Evolutionary conservation across 495 filamentous ascomycete genomes (phyloP).

Genomic region (Penicillium pancosmium): DNA sequence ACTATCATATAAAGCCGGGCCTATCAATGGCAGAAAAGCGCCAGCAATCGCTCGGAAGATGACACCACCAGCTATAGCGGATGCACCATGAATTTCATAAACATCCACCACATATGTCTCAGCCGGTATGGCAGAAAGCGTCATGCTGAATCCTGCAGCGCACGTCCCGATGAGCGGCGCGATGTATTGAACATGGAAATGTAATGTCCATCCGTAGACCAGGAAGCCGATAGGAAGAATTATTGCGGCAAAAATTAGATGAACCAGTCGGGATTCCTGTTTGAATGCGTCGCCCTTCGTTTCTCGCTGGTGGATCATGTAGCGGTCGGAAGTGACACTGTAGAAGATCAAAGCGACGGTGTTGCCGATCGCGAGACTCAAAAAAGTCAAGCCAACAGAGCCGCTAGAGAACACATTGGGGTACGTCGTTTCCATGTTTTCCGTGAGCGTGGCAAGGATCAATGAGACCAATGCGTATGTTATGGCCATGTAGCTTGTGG

Average conservation of each 20-base stretch:
- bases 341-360: conserved; percentile 9
- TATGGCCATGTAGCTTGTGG: conserved; percentile 10
- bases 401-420: background rate
- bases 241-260: too few species aligned
- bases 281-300: background rate
- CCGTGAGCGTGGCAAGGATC: conserved; percentile 9
- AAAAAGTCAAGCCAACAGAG: conserved; percentile 9
- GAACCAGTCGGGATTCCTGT: too few species aligned
- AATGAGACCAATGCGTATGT: conserved; percentile 9
- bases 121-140: conserved; percentile 7
- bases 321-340: conserved; percentile 11
- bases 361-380: conserved; percentile 10
- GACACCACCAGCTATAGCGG: conserved; percentile 9
- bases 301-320: conserved; percentile 7
- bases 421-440: conserved; percentile 7
- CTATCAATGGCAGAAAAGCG: conserved; percentile 11
- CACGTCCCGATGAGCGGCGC: conserved; percentile 13
- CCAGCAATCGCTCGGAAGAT: conserved; percentile 8
- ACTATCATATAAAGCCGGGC: conserved; percentile 7
- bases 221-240: conserved; percentile 2
- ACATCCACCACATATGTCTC: conserved; percentile 12
- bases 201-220: conserved; percentile 12
- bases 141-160: conserved; percentile 7
- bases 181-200: conserved; percentile 13
- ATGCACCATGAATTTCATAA: conserved; percentile 11